These are phyloP conservation scores for Pseudogymnoascus sp. DNA, from an alignment of 2,329 filamentous ascomycete species.

Conservation along the genomic window DNA sequence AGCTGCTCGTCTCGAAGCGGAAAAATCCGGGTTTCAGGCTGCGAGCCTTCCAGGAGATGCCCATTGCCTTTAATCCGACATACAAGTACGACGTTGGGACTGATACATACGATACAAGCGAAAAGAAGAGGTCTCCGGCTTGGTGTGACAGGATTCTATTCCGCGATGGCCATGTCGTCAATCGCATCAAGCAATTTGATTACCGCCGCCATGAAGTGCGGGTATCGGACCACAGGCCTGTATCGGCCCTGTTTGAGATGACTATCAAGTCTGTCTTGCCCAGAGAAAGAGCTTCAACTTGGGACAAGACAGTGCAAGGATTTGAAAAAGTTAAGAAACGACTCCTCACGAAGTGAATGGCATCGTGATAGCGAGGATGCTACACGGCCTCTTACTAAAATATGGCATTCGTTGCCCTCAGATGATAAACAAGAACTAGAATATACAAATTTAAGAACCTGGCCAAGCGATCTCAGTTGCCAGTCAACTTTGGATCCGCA, in stretches of 20 bases:
- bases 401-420: background rate
- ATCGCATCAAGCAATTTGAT: constrained; percentile 76
- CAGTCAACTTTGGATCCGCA: background rate
- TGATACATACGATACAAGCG: constrained; percentile 86
- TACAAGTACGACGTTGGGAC: constrained; percentile 98
- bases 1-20: constrained; percentile 78
- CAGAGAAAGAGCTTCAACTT: constrained; percentile 54
- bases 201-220: constrained; percentile 84
- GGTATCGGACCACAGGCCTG: constrained; percentile 87
- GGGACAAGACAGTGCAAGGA: constrained; percentile 65
- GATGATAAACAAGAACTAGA: constrained; percentile 3
- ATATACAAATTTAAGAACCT: background rate
- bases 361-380: background rate
- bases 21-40: constrained; percentile 86
- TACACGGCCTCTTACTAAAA: constrained; percentile 1
- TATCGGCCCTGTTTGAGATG: constrained; percentile 76
- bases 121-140: constrained; percentile 87
- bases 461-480: background rate
- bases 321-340: constrained; percentile 62
- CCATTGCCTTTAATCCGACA: constrained; percentile 87
- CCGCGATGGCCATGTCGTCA: constrained; percentile 68
- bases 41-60: constrained; percentile 80
- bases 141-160: constrained; percentile 97
- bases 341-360: background rate
- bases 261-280: constrained; percentile 74